Evolutionary conservation across 176 grass and related monocot species (phyloP).

Genomic region (Canna indica): DNA sequence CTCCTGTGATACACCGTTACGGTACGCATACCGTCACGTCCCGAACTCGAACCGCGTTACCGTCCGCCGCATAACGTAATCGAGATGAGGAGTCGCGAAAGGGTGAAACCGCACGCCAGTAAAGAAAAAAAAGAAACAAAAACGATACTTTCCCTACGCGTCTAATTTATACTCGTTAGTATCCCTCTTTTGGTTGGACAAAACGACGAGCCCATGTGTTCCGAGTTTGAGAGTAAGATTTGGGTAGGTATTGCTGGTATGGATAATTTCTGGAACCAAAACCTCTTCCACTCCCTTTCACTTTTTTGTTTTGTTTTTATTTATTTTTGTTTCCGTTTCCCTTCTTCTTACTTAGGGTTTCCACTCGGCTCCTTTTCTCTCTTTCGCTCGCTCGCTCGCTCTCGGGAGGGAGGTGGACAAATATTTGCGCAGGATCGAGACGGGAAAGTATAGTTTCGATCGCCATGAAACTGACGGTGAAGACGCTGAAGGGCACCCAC

Average conservation of each 20-base stretch:
- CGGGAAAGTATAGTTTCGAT: not conserved
- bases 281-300: not conserved
- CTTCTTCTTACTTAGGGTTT: not conserved
- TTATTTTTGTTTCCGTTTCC: not conserved
- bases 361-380: not conserved
- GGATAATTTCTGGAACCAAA: too few relatives aligned
- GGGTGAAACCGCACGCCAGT: not conserved
- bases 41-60: not conserved
- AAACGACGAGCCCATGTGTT: not conserved
- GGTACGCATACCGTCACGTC: not conserved
- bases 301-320: not conserved
- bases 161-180: not conserved
- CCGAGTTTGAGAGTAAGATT: rapidly evolving
- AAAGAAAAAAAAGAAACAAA: too few relatives aligned
- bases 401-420: not conserved
- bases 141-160: too few relatives aligned
- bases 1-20: not conserved
- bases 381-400: not conserved
- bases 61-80: not conserved
- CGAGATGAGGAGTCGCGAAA: not conserved
- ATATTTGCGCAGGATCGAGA: not conserved
- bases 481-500: constrained; percentile 73
- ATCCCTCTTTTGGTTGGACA: not conserved
- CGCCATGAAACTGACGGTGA: constrained; percentile 84
- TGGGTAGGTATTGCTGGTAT: too few relatives aligned